phyloP scores from a whole-genome alignment of 805 yeast species.

The Metschnikowia proteae region DNA sequence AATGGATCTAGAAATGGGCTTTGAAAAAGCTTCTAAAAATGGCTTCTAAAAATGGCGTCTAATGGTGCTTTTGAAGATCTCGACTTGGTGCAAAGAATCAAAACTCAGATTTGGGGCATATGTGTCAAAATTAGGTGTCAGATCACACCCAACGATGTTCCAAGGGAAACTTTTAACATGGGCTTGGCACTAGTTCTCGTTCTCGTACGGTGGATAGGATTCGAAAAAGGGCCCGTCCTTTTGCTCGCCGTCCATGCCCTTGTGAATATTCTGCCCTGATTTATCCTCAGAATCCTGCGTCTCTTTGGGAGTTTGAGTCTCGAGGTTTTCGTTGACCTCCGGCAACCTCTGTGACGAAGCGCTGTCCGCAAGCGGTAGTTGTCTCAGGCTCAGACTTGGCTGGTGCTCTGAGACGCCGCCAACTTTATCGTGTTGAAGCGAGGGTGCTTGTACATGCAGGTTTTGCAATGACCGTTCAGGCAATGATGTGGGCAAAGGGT shows the following conservation, averaged over 20 bases:
- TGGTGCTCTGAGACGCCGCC: neutral
- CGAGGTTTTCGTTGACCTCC: neutral
- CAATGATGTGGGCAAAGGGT: neutral
- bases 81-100: too few relatives aligned
- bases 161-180: too few relatives aligned
- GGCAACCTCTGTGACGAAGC: neutral
- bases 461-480: neutral
- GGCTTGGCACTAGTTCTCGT: constrained; percentile 5
- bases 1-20: too few relatives aligned
- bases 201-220: constrained; percentile 12
- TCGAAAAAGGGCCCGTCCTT: constrained; percentile 9
- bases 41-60: too few relatives aligned
- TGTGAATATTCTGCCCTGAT: neutral
- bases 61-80: too few relatives aligned
- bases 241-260: neutral
- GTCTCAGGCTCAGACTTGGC: neutral
- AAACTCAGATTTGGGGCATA: too few relatives aligned
- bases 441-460: constrained; percentile 3
- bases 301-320: neutral
- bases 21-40: too few relatives aligned
- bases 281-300: neutral
- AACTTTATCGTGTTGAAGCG: constrained; percentile 6
- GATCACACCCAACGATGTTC: too few relatives aligned
- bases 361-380: constrained; percentile 3
- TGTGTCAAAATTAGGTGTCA: too few relatives aligned